These are phyloP conservation scores for Tuber brumale DNA, from an alignment of 495 filamentous ascomycete genomes.

Conservation along the genomic window DNA sequence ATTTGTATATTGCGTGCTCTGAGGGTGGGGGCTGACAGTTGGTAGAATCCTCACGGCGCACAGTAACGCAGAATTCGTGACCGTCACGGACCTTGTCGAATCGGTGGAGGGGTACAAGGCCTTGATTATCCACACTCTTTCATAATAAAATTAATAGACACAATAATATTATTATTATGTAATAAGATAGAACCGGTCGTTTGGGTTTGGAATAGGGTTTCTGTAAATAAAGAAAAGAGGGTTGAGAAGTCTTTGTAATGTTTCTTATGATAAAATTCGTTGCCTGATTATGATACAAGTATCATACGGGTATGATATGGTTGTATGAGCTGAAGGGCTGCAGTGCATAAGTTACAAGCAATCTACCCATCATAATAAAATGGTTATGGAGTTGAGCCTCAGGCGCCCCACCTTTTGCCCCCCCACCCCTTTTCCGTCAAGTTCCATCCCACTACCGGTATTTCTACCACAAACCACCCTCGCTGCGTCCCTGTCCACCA, in stretches of 20 bases:
- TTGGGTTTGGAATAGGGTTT: not conserved
- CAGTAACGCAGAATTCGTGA: conserved; percentile 71
- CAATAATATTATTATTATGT: not conserved
- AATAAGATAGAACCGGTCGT: not conserved
- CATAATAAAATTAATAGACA: not conserved
- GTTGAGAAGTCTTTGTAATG: too few species aligned
- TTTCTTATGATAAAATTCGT: not conserved
- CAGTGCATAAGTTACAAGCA: too few species aligned
- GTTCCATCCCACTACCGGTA: not conserved
- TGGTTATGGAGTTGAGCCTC: not conserved
- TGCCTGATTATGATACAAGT: not conserved
- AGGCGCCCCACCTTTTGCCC: not conserved
- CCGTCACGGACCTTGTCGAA: conserved; percentile 56
- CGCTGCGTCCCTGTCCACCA: not conserved
- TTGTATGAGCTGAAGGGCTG: not conserved
- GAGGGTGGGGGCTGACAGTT: not conserved
- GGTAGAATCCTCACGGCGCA: conserved; percentile 72
- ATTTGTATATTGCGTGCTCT: too few species aligned
- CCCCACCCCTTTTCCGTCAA: not conserved
- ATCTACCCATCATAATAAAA: too few species aligned
- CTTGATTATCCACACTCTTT: conserved; percentile 56
- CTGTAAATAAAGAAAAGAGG: not conserved
- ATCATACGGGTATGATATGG: too few species aligned
- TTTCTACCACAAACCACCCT: not conserved
- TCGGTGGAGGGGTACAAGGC: conserved; percentile 65